Percentiles rank a stretch among this genome's conserved stretches.
Conservation (phyloP, 2,329 filamentous ascomycete species). For the Aureobasidium sp. region DNA sequence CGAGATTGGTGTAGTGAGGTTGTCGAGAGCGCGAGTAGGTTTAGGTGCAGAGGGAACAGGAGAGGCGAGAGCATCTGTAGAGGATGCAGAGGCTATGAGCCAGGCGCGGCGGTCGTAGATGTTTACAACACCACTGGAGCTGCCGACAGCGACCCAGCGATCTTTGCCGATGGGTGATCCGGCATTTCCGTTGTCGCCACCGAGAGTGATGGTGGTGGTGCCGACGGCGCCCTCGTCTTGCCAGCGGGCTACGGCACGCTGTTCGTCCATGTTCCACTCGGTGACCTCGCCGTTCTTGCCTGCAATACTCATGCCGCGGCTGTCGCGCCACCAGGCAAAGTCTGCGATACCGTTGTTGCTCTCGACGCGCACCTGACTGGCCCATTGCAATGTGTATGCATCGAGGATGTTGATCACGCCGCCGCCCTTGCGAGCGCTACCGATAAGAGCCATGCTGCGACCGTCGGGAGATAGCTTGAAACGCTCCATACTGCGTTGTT, state of each 20-base stretch:
- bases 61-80: constrained; percentile 16
- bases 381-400: constrained; percentile 77
- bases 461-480: constrained; percentile 87
- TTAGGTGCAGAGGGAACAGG: constrained; percentile 58
- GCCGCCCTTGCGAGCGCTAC: constrained; percentile 74
- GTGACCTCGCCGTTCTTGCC: constrained; percentile 84
- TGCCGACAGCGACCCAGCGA: constrained; percentile 83
- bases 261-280: constrained; percentile 69
- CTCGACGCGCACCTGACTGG: constrained; percentile 73
- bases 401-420: constrained; percentile 82
- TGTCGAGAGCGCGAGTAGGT: constrained; percentile 69
- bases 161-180: constrained; percentile 61
- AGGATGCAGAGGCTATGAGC: constrained; percentile 22
- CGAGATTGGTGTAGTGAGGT: constrained; percentile 80
- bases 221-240: constrained; percentile 82
- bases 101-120: constrained; percentile 78
- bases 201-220: constrained; percentile 74
- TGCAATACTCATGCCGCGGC: constrained; percentile 72
- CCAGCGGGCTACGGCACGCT: constrained; percentile 74
- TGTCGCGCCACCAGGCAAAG: constrained; percentile 86
- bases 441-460: constrained; percentile 74
- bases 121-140: constrained; percentile 81
- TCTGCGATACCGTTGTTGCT: constrained; percentile 78
- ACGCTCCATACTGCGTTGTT: constrained; percentile 84
- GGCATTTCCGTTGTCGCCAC: constrained; percentile 52